These are phyloP conservation scores for Calonectria crousiana DNA, from an alignment of 2,329 filamentous ascomycete species.

Conservation along the genomic window DNA sequence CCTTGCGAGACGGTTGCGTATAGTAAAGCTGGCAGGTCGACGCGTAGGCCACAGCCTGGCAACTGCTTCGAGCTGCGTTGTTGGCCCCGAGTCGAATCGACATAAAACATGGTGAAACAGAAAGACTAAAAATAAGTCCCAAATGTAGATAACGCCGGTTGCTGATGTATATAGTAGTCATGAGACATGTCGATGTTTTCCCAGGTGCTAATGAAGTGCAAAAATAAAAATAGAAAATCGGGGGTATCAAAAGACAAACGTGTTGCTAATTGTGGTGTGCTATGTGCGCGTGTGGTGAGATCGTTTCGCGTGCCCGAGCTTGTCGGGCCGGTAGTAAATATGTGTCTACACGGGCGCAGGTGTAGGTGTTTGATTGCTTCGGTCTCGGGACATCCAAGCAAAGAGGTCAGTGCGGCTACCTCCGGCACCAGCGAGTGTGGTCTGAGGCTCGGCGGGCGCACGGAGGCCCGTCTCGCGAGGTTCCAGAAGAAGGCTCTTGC, in stretches of 20 bases:
- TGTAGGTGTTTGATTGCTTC: constrained; percentile 49
- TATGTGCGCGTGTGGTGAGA: constrained; percentile 44
- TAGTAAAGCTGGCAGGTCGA: constrained; percentile 14
- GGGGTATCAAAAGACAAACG: constrained; percentile 54
- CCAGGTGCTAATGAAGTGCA: constrained; percentile 43
- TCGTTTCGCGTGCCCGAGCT: constrained; percentile 8
- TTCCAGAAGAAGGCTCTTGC: constrained; percentile 86
- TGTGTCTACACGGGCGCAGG: constrained; percentile 40
- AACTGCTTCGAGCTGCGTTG: constrained; percentile 28
- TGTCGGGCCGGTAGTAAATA: background rate
- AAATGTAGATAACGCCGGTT: constrained; percentile 45
- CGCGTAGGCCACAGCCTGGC: constrained; percentile 28
- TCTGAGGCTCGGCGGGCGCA: constrained; percentile 49
- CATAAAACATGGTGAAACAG: constrained; percentile 33
- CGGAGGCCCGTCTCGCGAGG: constrained; percentile 69
- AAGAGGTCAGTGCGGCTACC: constrained; percentile 58
- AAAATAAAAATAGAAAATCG: constrained; percentile 39
- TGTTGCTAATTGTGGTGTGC: constrained; percentile 44
- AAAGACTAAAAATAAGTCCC: constrained; percentile 37
- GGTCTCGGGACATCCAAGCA: constrained; percentile 64
- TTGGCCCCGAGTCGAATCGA: constrained; percentile 24
- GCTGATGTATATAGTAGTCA: constrained; percentile 46
- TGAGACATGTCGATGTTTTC: constrained; percentile 45
- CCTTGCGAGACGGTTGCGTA: constrained; percentile 18
- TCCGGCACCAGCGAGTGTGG: constrained; percentile 43